Percentiles rank a stretch among this genome's conserved stretches.
Conservation (phyloP, 1,284 basidiomycete species). For the Mycena citricolor region DNA sequence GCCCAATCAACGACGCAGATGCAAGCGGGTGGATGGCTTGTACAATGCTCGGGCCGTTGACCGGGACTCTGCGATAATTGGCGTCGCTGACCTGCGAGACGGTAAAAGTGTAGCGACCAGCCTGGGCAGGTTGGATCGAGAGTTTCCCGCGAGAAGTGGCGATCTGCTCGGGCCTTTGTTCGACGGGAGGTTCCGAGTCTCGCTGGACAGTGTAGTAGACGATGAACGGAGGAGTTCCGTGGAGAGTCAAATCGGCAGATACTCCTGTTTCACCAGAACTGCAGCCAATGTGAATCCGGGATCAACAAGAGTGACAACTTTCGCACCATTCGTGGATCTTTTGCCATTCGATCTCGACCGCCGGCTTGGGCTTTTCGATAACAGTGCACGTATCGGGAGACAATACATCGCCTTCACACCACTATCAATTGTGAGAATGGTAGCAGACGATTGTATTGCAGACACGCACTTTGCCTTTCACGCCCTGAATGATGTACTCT, state of each 20-base stretch:
- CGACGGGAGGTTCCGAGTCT: constrained; percentile 60
- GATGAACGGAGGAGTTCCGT: constrained; percentile 88
- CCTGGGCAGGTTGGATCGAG: constrained; percentile 82
- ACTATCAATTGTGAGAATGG: constrained; percentile 32
- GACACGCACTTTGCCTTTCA: constrained; percentile 62
- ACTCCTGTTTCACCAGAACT: constrained; percentile 95
- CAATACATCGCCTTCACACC: constrained; percentile 78
- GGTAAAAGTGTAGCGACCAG: constrained; percentile 87
- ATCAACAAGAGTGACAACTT: constrained; percentile 6
- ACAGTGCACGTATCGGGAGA: constrained; percentile 80
- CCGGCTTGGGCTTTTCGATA: constrained; percentile 72
- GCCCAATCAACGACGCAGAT: constrained; percentile 66
- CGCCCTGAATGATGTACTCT: constrained; percentile 75
- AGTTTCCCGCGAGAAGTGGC: constrained; percentile 78
- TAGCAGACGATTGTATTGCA: constrained; percentile 1
- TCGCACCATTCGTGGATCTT: constrained; percentile 86
- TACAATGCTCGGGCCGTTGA: constrained; percentile 73
- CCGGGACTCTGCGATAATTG: constrained; percentile 76
- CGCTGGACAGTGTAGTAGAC: constrained; percentile 79
- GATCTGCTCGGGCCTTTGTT: constrained; percentile 38
- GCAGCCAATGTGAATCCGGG: constrained; percentile 12
- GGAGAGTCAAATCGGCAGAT: constrained; percentile 82
- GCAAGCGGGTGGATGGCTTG: constrained; percentile 90
- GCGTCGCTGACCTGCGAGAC: constrained; percentile 82
- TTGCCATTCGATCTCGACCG: constrained; percentile 84